phyloP scores from a whole-genome alignment of 805 yeast genomes.

The Barnettozyma siamensis region DNA sequence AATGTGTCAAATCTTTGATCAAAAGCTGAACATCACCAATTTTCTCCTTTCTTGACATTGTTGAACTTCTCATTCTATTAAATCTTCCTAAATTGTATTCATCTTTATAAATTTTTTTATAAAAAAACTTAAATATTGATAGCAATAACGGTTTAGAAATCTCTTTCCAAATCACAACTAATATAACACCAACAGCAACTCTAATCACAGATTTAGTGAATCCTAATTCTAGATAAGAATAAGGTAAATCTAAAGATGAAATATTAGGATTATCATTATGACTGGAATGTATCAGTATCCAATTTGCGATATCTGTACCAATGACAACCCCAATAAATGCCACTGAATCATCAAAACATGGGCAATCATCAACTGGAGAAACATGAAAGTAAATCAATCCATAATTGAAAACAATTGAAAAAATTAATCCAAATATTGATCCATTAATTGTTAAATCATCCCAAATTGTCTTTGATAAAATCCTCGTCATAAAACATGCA shows the following conservation, averaged over 20 bases:
- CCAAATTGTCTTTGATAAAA: slow-evolving; percentile 34
- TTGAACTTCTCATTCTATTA: slow-evolving; percentile 22
- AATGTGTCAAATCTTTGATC: slow-evolving; percentile 12
- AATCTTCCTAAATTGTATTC: slow-evolving; percentile 14
- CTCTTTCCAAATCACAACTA: slow-evolving; percentile 70
- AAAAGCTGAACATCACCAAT: slow-evolving; percentile 17
- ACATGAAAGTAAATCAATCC: slow-evolving; percentile 63
- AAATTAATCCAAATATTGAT: slow-evolving; percentile 29
- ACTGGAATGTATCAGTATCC: slow-evolving; percentile 22
- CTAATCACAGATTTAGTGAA: slow-evolving; percentile 38
- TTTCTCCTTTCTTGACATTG: slow-evolving; percentile 22
- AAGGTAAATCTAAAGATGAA: slow-evolving; percentile 34
- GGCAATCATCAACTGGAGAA: slow-evolving; percentile 87
- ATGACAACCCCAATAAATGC: slow-evolving; percentile 85
- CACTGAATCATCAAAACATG: slow-evolving; percentile 92
- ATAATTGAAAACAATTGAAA: slow-evolving; percentile 37
- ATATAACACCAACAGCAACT: slow-evolving; percentile 51
- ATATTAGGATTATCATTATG: slow-evolving; percentile 10
- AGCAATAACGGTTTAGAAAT: slow-evolving; percentile 63
- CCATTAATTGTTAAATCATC: slow-evolving; percentile 38
- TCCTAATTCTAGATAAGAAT: slow-evolving; percentile 38
- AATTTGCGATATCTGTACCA: slow-evolving; percentile 54
- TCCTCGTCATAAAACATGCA: slow-evolving; percentile 43
- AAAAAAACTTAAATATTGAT: slow-evolving; percentile 53
- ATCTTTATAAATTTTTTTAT: slow-evolving; percentile 23